Evolutionary conservation across 352 stramenopile species (phyloP).

Genomic region (Phytophthora fragariaefolia): DNA sequence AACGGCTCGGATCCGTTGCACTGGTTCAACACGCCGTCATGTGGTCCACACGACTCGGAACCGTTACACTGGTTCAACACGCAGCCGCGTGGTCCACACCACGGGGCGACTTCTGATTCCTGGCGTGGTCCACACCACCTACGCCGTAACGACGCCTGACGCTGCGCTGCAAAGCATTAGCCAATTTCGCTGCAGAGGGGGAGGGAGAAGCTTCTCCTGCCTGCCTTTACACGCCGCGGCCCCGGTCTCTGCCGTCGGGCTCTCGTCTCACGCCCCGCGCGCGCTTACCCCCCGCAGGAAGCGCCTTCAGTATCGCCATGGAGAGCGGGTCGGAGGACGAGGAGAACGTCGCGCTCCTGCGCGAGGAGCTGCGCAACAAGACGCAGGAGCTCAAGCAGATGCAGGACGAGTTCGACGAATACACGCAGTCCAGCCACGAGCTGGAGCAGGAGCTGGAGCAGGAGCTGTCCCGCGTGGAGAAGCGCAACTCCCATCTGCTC

Average conservation of each 20-base stretch:
- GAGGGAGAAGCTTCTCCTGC: slow-evolving; percentile 25
- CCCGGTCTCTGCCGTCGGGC: slow-evolving; percentile 16
- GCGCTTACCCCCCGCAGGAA: neutral
- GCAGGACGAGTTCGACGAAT: slow-evolving; percentile 84
- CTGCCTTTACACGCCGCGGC: slow-evolving; percentile 11
- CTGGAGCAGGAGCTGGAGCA: slow-evolving; percentile 81
- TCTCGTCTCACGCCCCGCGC: slow-evolving; percentile 12
- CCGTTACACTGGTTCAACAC: too few relatives aligned
- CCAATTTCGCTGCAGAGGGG: too few relatives aligned
- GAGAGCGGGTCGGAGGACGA: slow-evolving; percentile 45
- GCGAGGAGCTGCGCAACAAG: slow-evolving; percentile 58
- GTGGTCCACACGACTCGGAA: too few relatives aligned
- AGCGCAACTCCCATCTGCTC: slow-evolving; percentile 48
- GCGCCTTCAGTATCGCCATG: too few relatives aligned
- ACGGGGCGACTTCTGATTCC: too few relatives aligned
- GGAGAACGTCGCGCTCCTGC: slow-evolving; percentile 44
- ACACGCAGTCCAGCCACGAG: slow-evolving; percentile 84
- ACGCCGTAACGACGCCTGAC: too few relatives aligned
- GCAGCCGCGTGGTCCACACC: too few relatives aligned
- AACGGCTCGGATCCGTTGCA: slow-evolving; percentile 12
- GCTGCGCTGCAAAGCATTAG: slow-evolving; percentile 11
- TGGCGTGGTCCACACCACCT: too few relatives aligned
- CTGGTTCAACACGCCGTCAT: too few relatives aligned
- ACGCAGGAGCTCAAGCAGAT: slow-evolving; percentile 68
- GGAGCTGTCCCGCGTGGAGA: slow-evolving; percentile 72